A percentile compares a stretch with the other conserved stretches of the same genome.
Evolutionary conservation across 1,139 yeast species (phyloP).

Genomic region (Saccharomyces hybrid): DNA sequence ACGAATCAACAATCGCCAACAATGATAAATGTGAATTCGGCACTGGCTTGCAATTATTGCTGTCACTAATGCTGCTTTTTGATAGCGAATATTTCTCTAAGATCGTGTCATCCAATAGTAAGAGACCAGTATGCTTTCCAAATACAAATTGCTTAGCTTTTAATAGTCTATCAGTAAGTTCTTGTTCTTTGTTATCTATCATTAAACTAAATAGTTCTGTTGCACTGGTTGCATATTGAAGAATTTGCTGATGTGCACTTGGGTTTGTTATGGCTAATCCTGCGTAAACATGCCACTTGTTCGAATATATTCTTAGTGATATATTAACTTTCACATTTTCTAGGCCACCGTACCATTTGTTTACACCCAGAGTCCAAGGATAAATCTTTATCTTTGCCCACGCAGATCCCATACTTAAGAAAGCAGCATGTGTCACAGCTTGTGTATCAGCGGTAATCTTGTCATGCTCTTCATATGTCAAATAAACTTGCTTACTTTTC

Average conservation of each 20-base stretch:
- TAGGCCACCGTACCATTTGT: constrained; percentile 83
- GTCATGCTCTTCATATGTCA: constrained; percentile 83
- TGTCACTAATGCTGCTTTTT: constrained; percentile 43
- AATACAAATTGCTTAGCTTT: constrained; percentile 72
- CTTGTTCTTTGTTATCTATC: constrained; percentile 59
- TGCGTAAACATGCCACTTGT: constrained; percentile 97
- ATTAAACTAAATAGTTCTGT: constrained; percentile 77
- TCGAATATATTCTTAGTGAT: constrained; percentile 79
- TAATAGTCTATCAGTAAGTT: constrained; percentile 48
- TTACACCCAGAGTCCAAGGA: constrained; percentile 55
- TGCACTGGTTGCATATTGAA: constrained; percentile 80
- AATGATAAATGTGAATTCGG: constrained; percentile 87
- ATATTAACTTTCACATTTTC: constrained; percentile 95
- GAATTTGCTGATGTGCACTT: constrained; percentile 82
- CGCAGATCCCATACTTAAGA: constrained; percentile 92
- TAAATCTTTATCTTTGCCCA: constrained; percentile 79
- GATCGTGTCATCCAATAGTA: constrained; percentile 71
- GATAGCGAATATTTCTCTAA: constrained; percentile 73
- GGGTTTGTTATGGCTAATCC: constrained; percentile 95
- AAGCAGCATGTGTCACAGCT: constrained; percentile 97
- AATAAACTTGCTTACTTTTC: constrained; percentile 66
- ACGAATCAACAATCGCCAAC: constrained; percentile 86
- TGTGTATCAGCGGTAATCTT: constrained; percentile 95
- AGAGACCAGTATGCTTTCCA: constrained; percentile 38
- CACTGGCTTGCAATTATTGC: constrained; percentile 42